Percentiles rank a stretch among this genome's conserved stretches.
phyloP scores from a whole-genome alignment of 2,329 filamentous ascomycete species.

The Thielaviopsis punctulata region DNA sequence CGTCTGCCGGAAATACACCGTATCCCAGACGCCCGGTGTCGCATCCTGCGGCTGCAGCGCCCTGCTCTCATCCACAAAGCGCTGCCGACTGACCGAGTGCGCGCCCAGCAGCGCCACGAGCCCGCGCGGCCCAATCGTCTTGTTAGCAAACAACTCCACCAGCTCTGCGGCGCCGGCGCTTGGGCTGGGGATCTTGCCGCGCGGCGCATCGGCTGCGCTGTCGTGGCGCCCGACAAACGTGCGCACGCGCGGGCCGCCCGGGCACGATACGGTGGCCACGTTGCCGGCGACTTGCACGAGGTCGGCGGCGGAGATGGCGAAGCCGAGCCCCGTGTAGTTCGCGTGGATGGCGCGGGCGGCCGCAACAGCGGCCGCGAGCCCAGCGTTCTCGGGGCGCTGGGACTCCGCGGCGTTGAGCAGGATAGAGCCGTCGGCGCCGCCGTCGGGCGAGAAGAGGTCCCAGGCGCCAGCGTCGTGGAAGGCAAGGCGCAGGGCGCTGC shows the following conservation, averaged over 20 bases:
- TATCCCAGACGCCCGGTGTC: constrained; percentile 36
- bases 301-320: constrained; percentile 33
- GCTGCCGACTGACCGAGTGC: constrained; percentile 33
- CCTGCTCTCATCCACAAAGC: constrained; percentile 23
- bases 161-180: constrained; percentile 29
- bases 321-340: constrained; percentile 21
- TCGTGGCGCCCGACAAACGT: constrained; percentile 36
- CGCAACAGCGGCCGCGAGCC: too few species aligned
- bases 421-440: constrained; percentile 31
- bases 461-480: constrained; percentile 32
- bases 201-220: constrained; percentile 22
- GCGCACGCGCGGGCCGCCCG: constrained; percentile 28
- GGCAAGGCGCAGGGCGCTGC: constrained; percentile 27
- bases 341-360: too few species aligned
- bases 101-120: constrained; percentile 38
- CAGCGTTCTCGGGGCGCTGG: constrained; percentile 26
- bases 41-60: constrained; percentile 31
- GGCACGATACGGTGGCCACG: constrained; percentile 30
- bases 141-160: constrained; percentile 31
- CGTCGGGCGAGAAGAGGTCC: constrained; percentile 22
- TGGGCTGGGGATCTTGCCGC: constrained; percentile 26
- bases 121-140: constrained; percentile 33
- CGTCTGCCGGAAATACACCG: constrained; percentile 30
- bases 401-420: constrained; percentile 24
- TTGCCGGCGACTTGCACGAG: constrained; percentile 35